These are phyloP conservation scores for Volutella citrinella DNA, from an alignment of 2,329 filamentous ascomycete species.

Conservation along the genomic window DNA sequence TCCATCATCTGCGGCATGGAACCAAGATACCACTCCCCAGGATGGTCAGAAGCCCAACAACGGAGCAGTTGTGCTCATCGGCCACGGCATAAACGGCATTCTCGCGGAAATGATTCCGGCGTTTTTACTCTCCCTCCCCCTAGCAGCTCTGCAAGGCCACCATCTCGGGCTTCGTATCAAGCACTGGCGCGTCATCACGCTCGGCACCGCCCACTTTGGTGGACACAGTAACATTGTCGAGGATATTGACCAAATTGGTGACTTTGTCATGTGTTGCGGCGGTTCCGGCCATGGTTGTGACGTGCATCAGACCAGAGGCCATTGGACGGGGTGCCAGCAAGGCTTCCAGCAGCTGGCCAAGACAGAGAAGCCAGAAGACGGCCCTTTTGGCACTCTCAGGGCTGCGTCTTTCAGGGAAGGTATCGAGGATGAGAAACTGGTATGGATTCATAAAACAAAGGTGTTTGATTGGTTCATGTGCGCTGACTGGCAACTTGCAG, in stretches of 20 bases:
- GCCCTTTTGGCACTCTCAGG: background rate
- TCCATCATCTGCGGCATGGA: background rate
- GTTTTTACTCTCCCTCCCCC: background rate
- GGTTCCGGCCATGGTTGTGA: background rate
- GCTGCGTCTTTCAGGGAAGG: background rate
- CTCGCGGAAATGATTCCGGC: background rate
- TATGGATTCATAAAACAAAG: background rate
- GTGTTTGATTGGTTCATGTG: too few relatives aligned
- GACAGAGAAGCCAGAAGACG: too few relatives aligned
- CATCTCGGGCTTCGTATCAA: background rate
- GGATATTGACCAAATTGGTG: background rate
- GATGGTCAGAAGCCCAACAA: background rate
- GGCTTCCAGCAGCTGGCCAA: background rate
- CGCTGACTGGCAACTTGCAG: too few relatives aligned
- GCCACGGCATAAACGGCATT: conserved; percentile 1
- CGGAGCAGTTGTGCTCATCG: background rate
- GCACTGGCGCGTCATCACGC: conserved; percentile 2
- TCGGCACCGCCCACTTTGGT: background rate
- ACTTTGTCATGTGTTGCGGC: background rate
- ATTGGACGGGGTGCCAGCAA: background rate
- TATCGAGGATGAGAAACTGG: background rate
- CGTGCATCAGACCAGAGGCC: background rate
- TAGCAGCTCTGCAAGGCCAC: background rate
- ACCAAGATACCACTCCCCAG: background rate
- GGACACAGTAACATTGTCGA: background rate